Conservation (phyloP, 2,329 filamentous ascomycete species). For the Xylaria polymorpha region DNA sequence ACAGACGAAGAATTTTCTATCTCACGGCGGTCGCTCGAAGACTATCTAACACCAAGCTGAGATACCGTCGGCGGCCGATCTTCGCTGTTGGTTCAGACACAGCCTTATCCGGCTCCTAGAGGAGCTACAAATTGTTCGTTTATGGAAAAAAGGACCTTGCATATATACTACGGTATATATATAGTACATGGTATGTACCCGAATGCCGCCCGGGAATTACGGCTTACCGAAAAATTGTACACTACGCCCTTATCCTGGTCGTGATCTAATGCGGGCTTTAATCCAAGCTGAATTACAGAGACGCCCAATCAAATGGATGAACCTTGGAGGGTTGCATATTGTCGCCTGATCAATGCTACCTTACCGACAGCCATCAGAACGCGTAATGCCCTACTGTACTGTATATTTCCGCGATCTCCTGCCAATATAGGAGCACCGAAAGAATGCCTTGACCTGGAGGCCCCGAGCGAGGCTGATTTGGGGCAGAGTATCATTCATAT, state of each 20-base stretch:
- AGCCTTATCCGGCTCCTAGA: not conserved
- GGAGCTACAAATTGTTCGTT: not conserved
- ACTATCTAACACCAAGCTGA: not conserved
- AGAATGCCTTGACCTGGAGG: not conserved
- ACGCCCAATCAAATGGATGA: not conserved
- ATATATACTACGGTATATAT: not conserved
- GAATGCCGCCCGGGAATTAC: not conserved
- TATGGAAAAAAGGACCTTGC: not conserved
- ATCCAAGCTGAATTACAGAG: not conserved
- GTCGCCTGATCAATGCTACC: not conserved
- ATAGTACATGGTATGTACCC: too few species aligned
- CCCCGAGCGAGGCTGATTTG: conserved; percentile 3
- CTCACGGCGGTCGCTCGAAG: not conserved
- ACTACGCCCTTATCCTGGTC: not conserved
- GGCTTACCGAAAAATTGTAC: not conserved
- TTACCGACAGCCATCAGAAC: not conserved
- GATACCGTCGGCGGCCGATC: not conserved
- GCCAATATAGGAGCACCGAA: not conserved
- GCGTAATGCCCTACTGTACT: not conserved
- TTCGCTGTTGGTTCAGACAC: not conserved
- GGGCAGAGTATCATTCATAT: not conserved
- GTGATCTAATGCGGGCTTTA: not conserved
- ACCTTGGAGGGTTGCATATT: not conserved
- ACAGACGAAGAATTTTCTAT: not conserved
- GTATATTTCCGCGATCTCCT: not conserved